These are phyloP conservation scores for Cryoendolithus antarcticus DNA, from an alignment of 2,329 filamentous ascomycete species.

Conservation along the genomic window DNA sequence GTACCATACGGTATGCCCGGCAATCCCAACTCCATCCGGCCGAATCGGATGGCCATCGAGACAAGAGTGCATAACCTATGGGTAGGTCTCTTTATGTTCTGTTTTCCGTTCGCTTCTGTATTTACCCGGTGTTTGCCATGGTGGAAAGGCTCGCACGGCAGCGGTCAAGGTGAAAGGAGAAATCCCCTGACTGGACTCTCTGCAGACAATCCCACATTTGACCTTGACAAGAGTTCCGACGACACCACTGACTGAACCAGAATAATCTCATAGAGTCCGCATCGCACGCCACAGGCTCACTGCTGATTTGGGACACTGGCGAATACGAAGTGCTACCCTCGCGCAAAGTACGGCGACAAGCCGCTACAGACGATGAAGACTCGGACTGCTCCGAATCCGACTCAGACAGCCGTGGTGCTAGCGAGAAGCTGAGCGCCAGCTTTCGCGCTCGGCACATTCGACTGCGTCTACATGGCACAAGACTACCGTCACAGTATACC, in stretches of 20 bases:
- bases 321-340: slow-evolving; percentile 28
- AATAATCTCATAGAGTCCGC: slow-evolving; percentile 35
- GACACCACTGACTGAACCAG: too few species aligned
- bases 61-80: slow-evolving; percentile 33
- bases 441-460: slow-evolving; percentile 29
- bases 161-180: too few species aligned
- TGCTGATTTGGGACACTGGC: slow-evolving; percentile 35
- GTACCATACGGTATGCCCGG: slow-evolving; percentile 33
- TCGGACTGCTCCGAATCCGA: slow-evolving; percentile 10
- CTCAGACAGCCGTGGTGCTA: slow-evolving; percentile 14
- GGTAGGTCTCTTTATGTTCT: slow-evolving; percentile 4
- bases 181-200: too few species aligned
- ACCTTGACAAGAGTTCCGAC: too few species aligned
- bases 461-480: slow-evolving; percentile 29
- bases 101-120: too few species aligned
- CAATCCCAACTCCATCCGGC: slow-evolving; percentile 28
- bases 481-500: slow-evolving; percentile 28
- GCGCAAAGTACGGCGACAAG: slow-evolving; percentile 9
- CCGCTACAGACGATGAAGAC: slow-evolving; percentile 23
- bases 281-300: slow-evolving; percentile 29
- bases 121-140: too few species aligned
- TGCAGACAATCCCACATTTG: too few species aligned
- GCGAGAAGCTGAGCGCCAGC: slow-evolving; percentile 25
- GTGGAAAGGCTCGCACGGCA: too few species aligned
- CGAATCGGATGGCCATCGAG: slow-evolving; percentile 31